Evolutionary conservation across 768 basidiomycete species (phyloP).

Genomic region (Thelephora ganbajun): DNA sequence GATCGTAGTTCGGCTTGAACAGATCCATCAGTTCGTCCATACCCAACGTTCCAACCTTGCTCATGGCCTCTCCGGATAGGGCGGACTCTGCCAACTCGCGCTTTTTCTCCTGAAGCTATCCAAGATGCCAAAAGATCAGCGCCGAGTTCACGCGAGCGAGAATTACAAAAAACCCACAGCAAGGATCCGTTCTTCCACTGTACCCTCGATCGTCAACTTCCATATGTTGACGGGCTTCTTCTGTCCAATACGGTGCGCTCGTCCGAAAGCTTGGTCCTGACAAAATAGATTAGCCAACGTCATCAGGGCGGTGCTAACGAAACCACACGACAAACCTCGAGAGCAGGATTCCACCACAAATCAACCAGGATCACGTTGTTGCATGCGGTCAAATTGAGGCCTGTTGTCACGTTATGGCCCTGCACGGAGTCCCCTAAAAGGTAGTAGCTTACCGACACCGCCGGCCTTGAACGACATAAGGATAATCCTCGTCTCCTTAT

Average conservation of each 20-base stretch:
- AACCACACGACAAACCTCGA: constrained; percentile 39
- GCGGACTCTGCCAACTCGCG: constrained; percentile 74
- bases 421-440: not conserved
- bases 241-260: constrained; percentile 85
- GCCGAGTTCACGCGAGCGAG: not conserved
- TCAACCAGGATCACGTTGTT: constrained; percentile 91
- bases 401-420: constrained; percentile 20
- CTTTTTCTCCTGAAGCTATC: constrained; percentile 83
- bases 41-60: constrained; percentile 67
- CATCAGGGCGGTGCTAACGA: not conserved
- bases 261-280: constrained; percentile 87
- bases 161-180: constrained; percentile 25
- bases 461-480: constrained; percentile 96
- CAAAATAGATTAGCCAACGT: not conserved
- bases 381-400: constrained; percentile 84
- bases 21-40: constrained; percentile 77
- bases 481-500: constrained; percentile 52
- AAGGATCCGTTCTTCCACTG: constrained; percentile 82
- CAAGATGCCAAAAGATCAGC: not conserved
- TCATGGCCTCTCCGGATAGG: constrained; percentile 72
- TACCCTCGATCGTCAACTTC: constrained; percentile 77
- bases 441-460: constrained; percentile 54
- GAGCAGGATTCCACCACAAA: constrained; percentile 90
- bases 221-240: constrained; percentile 75
- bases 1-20: constrained; percentile 44